Conservation (phyloP, 345 rosid genomes). For the Melaleuca alternifolia region DNA sequence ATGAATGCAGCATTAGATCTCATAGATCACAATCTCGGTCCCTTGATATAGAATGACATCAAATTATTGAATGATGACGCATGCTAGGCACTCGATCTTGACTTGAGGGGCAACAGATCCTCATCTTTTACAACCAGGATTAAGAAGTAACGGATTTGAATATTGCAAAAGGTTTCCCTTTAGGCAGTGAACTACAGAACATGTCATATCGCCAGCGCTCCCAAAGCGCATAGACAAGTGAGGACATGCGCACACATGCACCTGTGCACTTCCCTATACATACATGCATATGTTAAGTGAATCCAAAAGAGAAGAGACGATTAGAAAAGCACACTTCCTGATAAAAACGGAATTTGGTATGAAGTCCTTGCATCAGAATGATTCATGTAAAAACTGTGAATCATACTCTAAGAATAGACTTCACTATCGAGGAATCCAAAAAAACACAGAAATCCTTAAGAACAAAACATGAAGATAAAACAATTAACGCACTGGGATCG, state of each 20-base stretch:
- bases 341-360: neutral
- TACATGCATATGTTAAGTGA: neutral
- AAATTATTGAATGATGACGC: neutral
- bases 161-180: neutral
- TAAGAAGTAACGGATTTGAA: neutral
- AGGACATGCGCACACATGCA: neutral
- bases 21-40: neutral
- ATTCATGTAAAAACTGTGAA: neutral
- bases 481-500: conserved; percentile 9
- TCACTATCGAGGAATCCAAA: neutral
- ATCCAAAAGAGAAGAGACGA: neutral
- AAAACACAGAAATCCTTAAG: no score
- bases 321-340: neutral
- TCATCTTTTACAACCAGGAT: neutral
- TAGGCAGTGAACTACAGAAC: neutral
- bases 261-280: neutral
- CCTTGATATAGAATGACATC: neutral
- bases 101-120: neutral
- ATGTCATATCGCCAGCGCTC: neutral
- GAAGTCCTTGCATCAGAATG: neutral
- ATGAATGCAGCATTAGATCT: neutral
- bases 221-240: neutral
- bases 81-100: neutral
- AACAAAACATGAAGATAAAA: neutral
- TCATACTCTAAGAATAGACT: neutral